These are phyloP conservation scores for Penicillium fimorum DNA, from an alignment of 495 filamentous ascomycete species.

Conservation along the genomic window DNA sequence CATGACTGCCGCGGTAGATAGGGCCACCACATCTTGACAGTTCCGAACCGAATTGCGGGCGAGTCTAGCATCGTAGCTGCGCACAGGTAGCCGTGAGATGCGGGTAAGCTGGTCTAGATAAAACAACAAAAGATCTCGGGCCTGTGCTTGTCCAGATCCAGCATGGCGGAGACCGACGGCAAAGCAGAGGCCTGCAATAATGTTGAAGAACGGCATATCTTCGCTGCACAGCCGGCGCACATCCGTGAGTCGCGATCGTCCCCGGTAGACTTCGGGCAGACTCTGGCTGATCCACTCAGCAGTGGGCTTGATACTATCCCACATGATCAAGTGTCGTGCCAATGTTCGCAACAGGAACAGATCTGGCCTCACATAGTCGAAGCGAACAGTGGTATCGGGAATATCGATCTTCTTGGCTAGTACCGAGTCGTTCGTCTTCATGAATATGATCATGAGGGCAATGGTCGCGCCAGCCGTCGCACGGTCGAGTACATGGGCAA, in stretches of 20 bases:
- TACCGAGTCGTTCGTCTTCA: constrained; percentile 91
- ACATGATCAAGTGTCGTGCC: constrained; percentile 90
- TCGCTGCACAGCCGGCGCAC: constrained; percentile 62
- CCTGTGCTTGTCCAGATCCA: constrained; percentile 69
- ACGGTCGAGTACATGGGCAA: constrained; percentile 88
- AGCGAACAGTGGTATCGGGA: constrained; percentile 82
- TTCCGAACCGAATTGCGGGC: constrained; percentile 79
- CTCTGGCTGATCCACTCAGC: constrained; percentile 71
- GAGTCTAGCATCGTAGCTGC: constrained; percentile 77
- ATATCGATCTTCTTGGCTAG: constrained; percentile 91
- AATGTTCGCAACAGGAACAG: constrained; percentile 87
- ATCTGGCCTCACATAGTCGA: constrained; percentile 93
- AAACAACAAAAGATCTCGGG: constrained; percentile 76
- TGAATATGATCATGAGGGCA: constrained; percentile 90
- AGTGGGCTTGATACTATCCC: constrained; percentile 72
- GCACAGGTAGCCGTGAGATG: constrained; percentile 63
- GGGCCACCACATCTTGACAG: constrained; percentile 80
- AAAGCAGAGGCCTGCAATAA: constrained; percentile 84
- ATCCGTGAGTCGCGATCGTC: constrained; percentile 50
- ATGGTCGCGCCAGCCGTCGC: constrained; percentile 88
- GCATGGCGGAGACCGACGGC: constrained; percentile 81
- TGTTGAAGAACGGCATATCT: constrained; percentile 90
- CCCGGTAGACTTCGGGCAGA: constrained; percentile 65
- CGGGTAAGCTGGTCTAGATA: constrained; percentile 88
- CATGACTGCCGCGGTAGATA: constrained; percentile 87